phyloP scores from a whole-genome alignment of 352 stramenopile genomes.

The Pythium phragmitis region DNA sequence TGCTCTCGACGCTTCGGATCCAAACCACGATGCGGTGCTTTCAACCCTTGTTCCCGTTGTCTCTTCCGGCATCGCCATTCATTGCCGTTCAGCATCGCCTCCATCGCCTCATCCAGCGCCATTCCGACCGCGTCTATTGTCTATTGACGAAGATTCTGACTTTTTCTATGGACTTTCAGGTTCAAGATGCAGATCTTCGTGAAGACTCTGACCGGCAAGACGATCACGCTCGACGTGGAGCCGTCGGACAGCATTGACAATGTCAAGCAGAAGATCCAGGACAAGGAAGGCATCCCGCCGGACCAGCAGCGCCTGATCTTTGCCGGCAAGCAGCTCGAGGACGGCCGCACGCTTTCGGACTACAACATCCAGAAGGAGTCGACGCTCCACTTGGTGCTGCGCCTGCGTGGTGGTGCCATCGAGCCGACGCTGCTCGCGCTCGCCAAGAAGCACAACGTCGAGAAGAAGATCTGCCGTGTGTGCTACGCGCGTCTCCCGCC shows the following conservation, averaged over 20 bases:
- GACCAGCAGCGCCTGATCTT: conserved; percentile 88
- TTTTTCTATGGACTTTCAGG: conserved; percentile 15
- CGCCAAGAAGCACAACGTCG: conserved; percentile 99
- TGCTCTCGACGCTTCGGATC: too few species aligned
- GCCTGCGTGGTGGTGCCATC: conserved; percentile 92
- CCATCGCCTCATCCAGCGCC: background rate
- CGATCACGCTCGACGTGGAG: conserved; percentile 96
- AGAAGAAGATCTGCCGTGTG: conserved; percentile 99
- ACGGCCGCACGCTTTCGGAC: conserved; percentile 31
- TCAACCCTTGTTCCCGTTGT: too few species aligned
- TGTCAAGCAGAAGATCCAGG: conserved; percentile 96
- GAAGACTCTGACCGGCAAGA: conserved; percentile 98
- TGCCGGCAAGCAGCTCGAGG: conserved; percentile 32
- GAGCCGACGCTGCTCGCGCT: conserved; percentile 97
- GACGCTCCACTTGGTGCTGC: conserved; percentile 95
- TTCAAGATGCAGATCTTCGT: conserved; percentile 97
- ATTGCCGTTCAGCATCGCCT: too few species aligned
- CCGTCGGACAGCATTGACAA: conserved; percentile 98
- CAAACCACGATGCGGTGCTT: too few species aligned
- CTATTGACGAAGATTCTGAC: background rate
- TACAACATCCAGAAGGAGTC: conserved; percentile 78
- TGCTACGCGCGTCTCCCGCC: conserved; percentile 99
- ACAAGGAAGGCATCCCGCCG: conserved; percentile 92
- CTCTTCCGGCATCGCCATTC: too few species aligned
- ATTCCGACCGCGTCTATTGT: background rate